Percentiles rank a stretch among this genome's conserved stretches.
Evolutionary conservation across 2,329 filamentous ascomycete species (phyloP).

Genomic region (Dendryphion nanum): DNA sequence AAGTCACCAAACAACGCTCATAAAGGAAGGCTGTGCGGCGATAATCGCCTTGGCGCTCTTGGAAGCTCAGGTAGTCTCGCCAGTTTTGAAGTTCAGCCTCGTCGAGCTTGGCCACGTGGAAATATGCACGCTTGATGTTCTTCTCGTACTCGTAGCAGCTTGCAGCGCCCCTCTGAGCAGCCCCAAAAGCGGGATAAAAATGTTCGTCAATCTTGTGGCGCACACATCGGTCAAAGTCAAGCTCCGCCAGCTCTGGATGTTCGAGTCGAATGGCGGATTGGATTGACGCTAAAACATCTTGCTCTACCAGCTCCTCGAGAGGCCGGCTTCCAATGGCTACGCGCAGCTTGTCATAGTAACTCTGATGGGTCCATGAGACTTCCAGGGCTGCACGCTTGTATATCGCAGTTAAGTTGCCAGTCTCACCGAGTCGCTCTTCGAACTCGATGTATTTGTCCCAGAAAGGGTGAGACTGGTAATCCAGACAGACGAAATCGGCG

Average conservation of each 20-base stretch:
- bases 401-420: conserved; percentile 72
- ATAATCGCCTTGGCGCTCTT: conserved; percentile 80
- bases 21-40: conserved; percentile 78
- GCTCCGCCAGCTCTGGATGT: conserved; percentile 62
- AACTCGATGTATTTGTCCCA: conserved; percentile 99
- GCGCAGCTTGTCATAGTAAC: conserved; percentile 91
- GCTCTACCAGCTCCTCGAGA: conserved; percentile 67
- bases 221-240: conserved; percentile 81
- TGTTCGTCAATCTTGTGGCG: conserved; percentile 75
- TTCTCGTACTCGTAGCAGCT: conserved; percentile 95
- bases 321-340: conserved; percentile 61
- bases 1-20: conserved; percentile 88
- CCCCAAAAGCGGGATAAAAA: conserved; percentile 77
- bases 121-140: conserved; percentile 93
- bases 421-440: conserved; percentile 69
- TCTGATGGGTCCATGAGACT: conserved; percentile 91
- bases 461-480: conserved; percentile 92
- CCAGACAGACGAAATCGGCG: conserved; percentile 78
- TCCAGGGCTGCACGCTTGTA: conserved; percentile 80
- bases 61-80: conserved; percentile 95
- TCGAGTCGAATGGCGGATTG: conserved; percentile 71
- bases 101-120: conserved; percentile 91
- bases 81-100: conserved; percentile 82
- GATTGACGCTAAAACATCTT: conserved; percentile 67
- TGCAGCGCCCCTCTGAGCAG: conserved; percentile 81